Base-by-base conservation (phyloP, 768 basidiomycete species). In the Mycena amicta region DNA sequence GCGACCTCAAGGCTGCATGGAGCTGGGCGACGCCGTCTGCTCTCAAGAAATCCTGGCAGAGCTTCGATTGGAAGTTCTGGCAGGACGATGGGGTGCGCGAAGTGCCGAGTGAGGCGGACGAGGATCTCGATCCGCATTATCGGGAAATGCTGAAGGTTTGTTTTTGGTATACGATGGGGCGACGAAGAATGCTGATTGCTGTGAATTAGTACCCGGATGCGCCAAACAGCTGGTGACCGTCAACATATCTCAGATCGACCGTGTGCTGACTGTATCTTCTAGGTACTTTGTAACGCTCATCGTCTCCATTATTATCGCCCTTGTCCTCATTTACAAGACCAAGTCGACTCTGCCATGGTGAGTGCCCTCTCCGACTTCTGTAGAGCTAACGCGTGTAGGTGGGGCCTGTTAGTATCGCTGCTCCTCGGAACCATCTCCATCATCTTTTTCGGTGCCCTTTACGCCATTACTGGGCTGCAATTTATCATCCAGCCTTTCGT, bases 161-260 rank as follows among this genome's bases (percentile, higher is more conserved):
- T 25, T 20, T 43, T 25, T 18, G 50, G 27, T 27, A 29, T 6
- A 51, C 11, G 20, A 26, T 23, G 20, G 30, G n/a, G n/a, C n/a
- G n/a, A n/a, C n/a, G 41, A 13, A 52, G 27, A 11, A 11, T 50
- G 26, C 23, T 25, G 12, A 27, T 12, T 50, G 5, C n/a, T 8
- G 6, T 46, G n/a, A 46, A n/a, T 23, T 56, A 76, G 75, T 86
- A 87, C 68, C 72, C 81, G 13, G 83, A 86, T 66, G 80, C 77
- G 3, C 84, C 83, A 0, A 81, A 79, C 71, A 82, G 79, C 65
- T 85, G 84, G 84, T 84, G 82, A 54, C 60, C 2, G n/a, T n/a
- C n/a, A n/a, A n/a, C n/a, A n/a, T n/a, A n/a, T n/a, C n/a, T n/a
- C n/a, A n/a, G n/a, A n/a, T n/a, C n/a, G n/a, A n/a, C n/a, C n/a